These are phyloP conservation scores for Daldinia eschscholtzii DNA, from an alignment of 2,329 filamentous ascomycete genomes.

Conservation along the genomic window DNA sequence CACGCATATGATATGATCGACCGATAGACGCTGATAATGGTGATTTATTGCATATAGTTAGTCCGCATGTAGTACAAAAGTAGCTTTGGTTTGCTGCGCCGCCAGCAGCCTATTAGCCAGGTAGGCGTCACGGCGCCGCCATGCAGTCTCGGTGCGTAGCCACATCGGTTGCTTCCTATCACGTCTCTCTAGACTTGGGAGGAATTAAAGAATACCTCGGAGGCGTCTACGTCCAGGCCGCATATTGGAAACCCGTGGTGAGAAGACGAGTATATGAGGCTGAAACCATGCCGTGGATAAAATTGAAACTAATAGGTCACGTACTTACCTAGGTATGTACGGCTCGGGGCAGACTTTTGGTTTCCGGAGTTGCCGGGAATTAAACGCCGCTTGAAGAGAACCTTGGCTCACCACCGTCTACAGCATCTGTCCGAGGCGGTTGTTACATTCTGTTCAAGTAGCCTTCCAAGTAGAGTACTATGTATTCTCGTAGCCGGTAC, in stretches of 20 bases:
- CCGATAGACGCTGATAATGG: neutral
- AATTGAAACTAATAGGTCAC: conserved; percentile 12
- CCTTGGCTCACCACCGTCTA: neutral
- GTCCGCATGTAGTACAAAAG: neutral
- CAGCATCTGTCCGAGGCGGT: neutral
- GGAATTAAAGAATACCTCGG: neutral
- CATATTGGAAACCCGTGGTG: neutral
- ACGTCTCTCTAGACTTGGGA: neutral
- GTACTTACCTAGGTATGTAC: neutral
- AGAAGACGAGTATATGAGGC: conserved; percentile 26
- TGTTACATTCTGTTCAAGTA: conserved; percentile 22
- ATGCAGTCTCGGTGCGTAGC: neutral
- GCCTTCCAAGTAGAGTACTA: conserved; percentile 21
- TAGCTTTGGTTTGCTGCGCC: neutral
- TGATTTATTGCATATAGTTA: neutral
- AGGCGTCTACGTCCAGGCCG: neutral
- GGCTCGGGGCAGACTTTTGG: conserved; percentile 7
- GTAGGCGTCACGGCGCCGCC: neutral
- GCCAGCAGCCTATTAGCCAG: neutral
- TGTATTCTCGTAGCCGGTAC: conserved; percentile 12
- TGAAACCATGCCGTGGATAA: conserved; percentile 18
- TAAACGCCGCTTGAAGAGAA: neutral
- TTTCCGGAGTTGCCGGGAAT: conserved; percentile 12
- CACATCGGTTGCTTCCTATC: neutral
- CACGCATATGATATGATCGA: neutral